Percentiles rank a stretch among this genome's conserved stretches.
These are phyloP conservation scores for Cryphonectria nitschkei DNA, from an alignment of 2,329 filamentous ascomycete genomes.

Conservation along the genomic window DNA sequence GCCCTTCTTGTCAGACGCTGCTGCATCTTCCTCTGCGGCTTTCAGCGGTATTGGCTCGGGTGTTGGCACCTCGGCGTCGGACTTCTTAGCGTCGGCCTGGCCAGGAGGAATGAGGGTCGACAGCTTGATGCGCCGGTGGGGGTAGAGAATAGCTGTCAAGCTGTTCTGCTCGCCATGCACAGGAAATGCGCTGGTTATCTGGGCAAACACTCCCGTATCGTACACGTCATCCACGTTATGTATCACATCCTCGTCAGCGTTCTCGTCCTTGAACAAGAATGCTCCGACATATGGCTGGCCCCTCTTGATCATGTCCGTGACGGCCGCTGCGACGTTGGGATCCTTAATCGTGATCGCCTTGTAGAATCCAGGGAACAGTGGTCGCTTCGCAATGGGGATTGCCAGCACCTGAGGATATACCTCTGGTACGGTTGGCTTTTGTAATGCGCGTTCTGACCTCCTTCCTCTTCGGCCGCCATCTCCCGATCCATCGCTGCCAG, in stretches of 20 bases:
- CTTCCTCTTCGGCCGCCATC: conserved; percentile 73
- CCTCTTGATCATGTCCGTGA: conserved; percentile 94
- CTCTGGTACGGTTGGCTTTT: conserved; percentile 89
- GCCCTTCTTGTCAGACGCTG: conserved; percentile 72
- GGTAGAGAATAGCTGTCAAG: conserved; percentile 92
- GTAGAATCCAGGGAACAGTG: conserved; percentile 96
- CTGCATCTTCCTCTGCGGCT: conserved; percentile 53
- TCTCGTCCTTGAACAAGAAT: conserved; percentile 96
- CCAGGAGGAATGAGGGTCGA: conserved; percentile 78
- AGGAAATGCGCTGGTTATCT: conserved; percentile 95
- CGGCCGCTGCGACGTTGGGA: conserved; percentile 85
- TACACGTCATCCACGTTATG: conserved; percentile 89
- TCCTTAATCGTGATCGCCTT: conserved; percentile 98
- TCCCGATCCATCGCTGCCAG: conserved; percentile 59
- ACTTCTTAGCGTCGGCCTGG: conserved; percentile 54
- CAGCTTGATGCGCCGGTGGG: conserved; percentile 90
- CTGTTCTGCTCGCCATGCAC: conserved; percentile 83
- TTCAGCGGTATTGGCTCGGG: conserved; percentile 65
- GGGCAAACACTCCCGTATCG: conserved; percentile 94
- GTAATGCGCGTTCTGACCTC: conserved; percentile 76
- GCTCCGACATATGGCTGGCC: conserved; percentile 97
- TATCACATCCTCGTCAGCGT: conserved; percentile 91
- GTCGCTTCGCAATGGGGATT: conserved; percentile 91
- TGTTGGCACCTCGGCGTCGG: conserved; percentile 50
- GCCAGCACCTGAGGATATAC: conserved; percentile 98